A percentile compares a stretch with the other conserved stretches of the same genome.
These are phyloP conservation scores for Saksenaea oblongispora DNA, from an alignment of 371 early-diverging fungal species.

Conservation along the genomic window DNA sequence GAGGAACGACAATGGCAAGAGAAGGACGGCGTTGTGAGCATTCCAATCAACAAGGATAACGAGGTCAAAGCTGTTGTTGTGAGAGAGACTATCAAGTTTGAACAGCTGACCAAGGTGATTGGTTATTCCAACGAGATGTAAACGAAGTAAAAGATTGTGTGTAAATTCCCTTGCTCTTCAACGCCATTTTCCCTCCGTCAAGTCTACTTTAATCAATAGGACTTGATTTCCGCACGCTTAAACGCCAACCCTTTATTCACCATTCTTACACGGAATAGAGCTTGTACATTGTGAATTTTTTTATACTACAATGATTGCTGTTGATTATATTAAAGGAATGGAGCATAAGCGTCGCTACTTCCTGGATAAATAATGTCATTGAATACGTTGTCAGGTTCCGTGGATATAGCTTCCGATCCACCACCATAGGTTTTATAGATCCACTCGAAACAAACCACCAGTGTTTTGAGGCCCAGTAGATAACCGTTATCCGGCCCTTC, in stretches of 20 bases:
- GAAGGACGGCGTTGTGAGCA: conserved; percentile 61
- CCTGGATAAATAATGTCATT: conserved; percentile 31
- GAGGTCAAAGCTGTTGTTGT: conserved; percentile 82
- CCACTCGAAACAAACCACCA: conserved; percentile 68
- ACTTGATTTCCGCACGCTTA: not conserved
- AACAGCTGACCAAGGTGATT: conserved; percentile 72
- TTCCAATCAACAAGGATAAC: conserved; percentile 83
- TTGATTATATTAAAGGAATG: conserved; percentile 6
- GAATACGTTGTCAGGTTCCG: conserved; percentile 29
- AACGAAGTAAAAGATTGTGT: conserved; percentile 1
- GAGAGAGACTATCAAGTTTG: conserved; percentile 87
- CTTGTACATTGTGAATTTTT: not conserved
- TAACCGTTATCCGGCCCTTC: conserved; percentile 74
- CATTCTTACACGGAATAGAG: not conserved
- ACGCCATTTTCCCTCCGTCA: not conserved
- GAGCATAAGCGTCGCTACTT: conserved; percentile 20
- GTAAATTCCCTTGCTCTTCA: not conserved
- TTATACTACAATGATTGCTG: not conserved
- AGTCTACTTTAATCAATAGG: not conserved
- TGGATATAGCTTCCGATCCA: conserved; percentile 22
- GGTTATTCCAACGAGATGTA: conserved; percentile 69
- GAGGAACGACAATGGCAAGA: conserved; percentile 70
- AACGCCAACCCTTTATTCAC: not conserved
- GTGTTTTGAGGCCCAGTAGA: conserved; percentile 69
- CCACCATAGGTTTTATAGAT: conserved; percentile 56